Base-by-base conservation (phyloP, 176 grass and related monocot species). In the Coix lacrymajobi region DNA sequence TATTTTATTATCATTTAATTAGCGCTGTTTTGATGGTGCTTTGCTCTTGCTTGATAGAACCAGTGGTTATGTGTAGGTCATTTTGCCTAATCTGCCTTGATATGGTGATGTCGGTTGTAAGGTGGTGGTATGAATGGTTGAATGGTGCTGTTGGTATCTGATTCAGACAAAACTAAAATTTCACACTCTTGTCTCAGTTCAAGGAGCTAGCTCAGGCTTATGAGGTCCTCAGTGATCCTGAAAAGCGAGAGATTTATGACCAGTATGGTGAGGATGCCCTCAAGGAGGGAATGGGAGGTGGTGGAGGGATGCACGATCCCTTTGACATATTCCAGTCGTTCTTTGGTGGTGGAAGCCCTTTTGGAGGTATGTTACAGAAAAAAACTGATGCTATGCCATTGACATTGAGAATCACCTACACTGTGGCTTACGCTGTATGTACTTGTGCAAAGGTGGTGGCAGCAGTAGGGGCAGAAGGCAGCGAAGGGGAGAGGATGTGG, bases 181-280 rank as follows among this genome's bases (percentile, higher is more conserved):
- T 2, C 2, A 0, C 4, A 3, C 5, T 7, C 60, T 3, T 13
- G 11, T 68, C 94, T 80, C 90, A 97, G 95, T 97, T 97, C 62
- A 94, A 97, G 90, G 95, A 97, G 77, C 67, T 97, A 49, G 92
- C 90, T 62, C 92, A 97, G 63, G 92, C 94, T 40, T 97, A 97
- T 78, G 94, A 97, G 62, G 92, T 97, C 20, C 73, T 97, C 28
- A 97, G 94, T 69, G 94, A 97, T 56, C 90, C 92, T 52, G 94
- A 97, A 61, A 97, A 97, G 63, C 56, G 94, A 5, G 90, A 97
- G 8, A 91, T 97, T 5, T 97, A 97, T 62, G 94, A 94, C 25
- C 92, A 97, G 29, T 94, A 94, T 84, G 94, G 92, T 36, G 94
- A 97, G 85, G 94, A 97, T 91, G 94, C 92, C 26, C 92, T 97